Base-by-base conservation (phyloP, 495 filamentous ascomycete genomes). In the Daldinia caldariorum region DNA sequence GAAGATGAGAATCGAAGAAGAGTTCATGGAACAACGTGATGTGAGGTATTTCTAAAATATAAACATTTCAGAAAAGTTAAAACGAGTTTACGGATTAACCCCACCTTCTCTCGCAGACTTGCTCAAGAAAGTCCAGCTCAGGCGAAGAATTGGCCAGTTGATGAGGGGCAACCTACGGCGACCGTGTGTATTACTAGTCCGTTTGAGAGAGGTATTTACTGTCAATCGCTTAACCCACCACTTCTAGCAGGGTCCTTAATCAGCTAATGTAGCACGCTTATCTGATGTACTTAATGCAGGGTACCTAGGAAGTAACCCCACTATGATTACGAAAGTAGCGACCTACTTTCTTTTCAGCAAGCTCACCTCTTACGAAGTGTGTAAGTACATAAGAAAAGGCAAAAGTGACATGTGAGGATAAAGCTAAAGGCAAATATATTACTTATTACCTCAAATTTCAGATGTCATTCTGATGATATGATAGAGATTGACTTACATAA, bases 41-140 rank as follows among this genome's bases (percentile, higher is more conserved):
- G 64, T 72, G 69, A 72, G 69, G 69, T 63, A 72, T 72, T 72
- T 72, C 69, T 56, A 34, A 61, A 58, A 7, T 57, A 43, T 56
- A 22, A 53, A 35, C 39, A 57, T 37, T 71, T 71, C 22, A 61
- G 50, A 58, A 68, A 72, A 72, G 64, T 68, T 68, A 60, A 38
- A 60, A 64, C 55, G 55, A 39, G 37, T 43, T 45, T 60, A 67
- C 69, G 69, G 69, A 72, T 64, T 67, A 64, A 72, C 69, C 69
- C 69, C 69, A 72, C 69, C 51, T 50, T 50, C 43, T 22, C 16
- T 55, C 37, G 31, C 32, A n/a, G 16, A 49, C 45, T 69, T 47
- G 18, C 43, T 47, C 10, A 20, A 47, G 43, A 47, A 47, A 47
- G 16, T 49, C 18, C 14, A 65, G 53, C 62, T 58, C 32, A 16